Evolutionary conservation across 148 eudicot genomes (phyloP).

Genomic region (Simmondsia chinensis): DNA sequence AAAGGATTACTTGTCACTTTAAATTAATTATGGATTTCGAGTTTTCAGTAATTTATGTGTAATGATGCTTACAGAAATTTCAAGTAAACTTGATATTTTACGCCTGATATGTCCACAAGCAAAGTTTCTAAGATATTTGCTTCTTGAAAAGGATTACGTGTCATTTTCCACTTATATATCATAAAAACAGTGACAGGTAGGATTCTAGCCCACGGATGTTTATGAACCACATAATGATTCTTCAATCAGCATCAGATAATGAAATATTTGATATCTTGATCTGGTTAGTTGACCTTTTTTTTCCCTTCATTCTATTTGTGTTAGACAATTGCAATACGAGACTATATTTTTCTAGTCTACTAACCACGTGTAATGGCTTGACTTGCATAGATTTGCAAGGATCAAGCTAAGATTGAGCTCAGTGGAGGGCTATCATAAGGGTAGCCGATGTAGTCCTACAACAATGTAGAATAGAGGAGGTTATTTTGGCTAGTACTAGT

Average conservation of each 20-base stretch:
- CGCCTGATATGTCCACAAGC: slow-evolving; percentile 26
- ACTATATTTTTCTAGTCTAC: not conserved
- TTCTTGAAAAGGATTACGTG: slow-evolving; percentile 87
- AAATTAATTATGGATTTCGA: not conserved
- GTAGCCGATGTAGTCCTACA: too few relatives aligned
- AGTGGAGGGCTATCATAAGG: too few relatives aligned
- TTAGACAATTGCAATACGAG: not conserved
- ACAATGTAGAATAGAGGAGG: too few relatives aligned
- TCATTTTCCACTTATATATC: slow-evolving; percentile 83
- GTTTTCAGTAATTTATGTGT: not conserved
- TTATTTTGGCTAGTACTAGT: too few relatives aligned
- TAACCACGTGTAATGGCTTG: not conserved
- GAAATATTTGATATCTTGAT: too few relatives aligned
- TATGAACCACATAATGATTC: too few relatives aligned
- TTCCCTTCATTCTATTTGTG: not conserved
- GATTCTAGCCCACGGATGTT: too few relatives aligned
- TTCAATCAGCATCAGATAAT: too few relatives aligned
- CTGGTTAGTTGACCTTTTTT: slow-evolving; percentile 37
- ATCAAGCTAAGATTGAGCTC: too few relatives aligned
- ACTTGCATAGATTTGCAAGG: slow-evolving; percentile 70
- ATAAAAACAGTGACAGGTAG: slow-evolving; percentile 78
- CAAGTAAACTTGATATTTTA: not conserved
- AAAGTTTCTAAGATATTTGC: slow-evolving; percentile 65
- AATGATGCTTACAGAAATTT: not conserved
- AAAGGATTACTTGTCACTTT: too few relatives aligned